Base-by-base conservation (phyloP, 805 yeast species). In the Lipomyces yamadae region DNA sequence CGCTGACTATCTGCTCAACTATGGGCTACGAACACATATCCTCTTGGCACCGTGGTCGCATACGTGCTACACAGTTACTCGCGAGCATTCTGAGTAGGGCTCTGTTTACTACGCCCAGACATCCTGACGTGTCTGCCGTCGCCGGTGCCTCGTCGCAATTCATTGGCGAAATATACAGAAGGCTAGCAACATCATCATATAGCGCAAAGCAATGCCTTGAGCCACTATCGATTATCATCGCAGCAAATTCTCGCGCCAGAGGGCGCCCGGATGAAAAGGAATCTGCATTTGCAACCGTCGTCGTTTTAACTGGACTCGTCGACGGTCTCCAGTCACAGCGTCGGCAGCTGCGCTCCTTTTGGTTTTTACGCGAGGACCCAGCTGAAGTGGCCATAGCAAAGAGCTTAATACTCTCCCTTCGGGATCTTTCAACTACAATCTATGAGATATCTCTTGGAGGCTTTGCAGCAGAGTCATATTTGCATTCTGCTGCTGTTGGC, bases 401-500 rank as follows among this genome's bases (percentile, higher is more conserved):
- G 35, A 18, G 11, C 10, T 24, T 61, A 6, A 34, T 63, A 53
- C 48, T 58, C 39, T 53, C 61, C 7, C 34, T 66, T 15, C 42
- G 70, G 4, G 34, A 66, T 53, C 37, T 66, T 3, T 56, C 67
- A 4, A 54, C 67, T 3, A 32, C 70, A 4, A 63, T 56, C 18
- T 66, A 66, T 34, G 15, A 32, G 6, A 54, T 66, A 3, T 60
- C 70, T n/a, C 57, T 61, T 13, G 55, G 42, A 18, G 70, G 70
- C 24, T 66, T 66, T 56, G 59, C 60, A 2, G 66, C 70, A 11
- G 63, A 66, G 42, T 37, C 54, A 15, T 66, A 66, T 52, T 24
- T 64, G 55, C 70, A 63, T 33, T 64, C 67, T 18, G 63, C 70
- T 29, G 62, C 65, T 11, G 56, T 63, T 35, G 70, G 70, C 32